Evolutionary conservation across 2,329 filamentous ascomycete species (phyloP).

Genomic region (Alternaria angustiovoidea): DNA sequence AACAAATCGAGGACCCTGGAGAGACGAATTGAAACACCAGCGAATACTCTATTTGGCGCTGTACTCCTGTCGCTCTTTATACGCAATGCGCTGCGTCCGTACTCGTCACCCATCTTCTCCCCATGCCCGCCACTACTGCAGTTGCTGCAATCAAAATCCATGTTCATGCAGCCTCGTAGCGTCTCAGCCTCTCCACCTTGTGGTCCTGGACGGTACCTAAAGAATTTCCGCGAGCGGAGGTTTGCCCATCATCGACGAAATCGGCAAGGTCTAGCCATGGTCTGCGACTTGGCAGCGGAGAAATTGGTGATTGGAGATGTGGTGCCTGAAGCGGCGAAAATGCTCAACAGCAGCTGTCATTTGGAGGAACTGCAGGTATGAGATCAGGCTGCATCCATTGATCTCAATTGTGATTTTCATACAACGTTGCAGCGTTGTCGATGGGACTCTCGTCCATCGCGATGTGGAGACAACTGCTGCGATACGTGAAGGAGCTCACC

Average conservation of each 20-base stretch:
- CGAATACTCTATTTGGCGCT: background rate
- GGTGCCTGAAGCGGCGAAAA: background rate
- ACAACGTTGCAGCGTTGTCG: background rate
- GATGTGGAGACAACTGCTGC: background rate
- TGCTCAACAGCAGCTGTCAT: background rate
- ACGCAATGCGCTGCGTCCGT: constrained; percentile 1
- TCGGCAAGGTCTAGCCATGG: constrained; percentile 19
- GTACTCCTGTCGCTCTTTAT: constrained; percentile 14
- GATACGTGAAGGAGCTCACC: background rate
- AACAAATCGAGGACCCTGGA: background rate
- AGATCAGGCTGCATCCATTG: background rate
- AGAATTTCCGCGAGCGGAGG: constrained; percentile 28
- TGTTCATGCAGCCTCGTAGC: constrained; percentile 19
- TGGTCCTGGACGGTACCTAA: constrained; percentile 8
- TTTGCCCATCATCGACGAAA: constrained; percentile 18
- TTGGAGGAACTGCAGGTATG: background rate
- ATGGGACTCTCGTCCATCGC: background rate
- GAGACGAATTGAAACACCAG: background rate
- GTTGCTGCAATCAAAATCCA: constrained; percentile 24
- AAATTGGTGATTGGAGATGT: constrained; percentile 35
- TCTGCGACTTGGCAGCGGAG: constrained; percentile 29
- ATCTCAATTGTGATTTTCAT: background rate
- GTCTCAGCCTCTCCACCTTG: constrained; percentile 15
- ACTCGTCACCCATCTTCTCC: background rate
- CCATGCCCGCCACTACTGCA: constrained; percentile 9